These are phyloP conservation scores for Phlebopus sp. DNA, from an alignment of 1,284 basidiomycete genomes.

Conservation along the genomic window DNA sequence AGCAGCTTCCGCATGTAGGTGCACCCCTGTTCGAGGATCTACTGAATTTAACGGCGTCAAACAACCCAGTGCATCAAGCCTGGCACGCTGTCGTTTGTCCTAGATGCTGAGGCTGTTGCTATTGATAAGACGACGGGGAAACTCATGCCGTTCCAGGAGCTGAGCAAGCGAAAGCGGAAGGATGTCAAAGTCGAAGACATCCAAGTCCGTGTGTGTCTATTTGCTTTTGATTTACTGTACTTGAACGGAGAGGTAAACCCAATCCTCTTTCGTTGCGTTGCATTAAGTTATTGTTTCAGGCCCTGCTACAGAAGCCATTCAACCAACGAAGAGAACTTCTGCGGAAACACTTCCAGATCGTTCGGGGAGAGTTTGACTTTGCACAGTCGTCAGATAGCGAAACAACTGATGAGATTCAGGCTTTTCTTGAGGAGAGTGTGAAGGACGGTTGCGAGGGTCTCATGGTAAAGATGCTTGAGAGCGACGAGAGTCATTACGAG, in stretches of 20 bases:
- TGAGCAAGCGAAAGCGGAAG: slow-evolving; percentile 93
- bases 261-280: neutral
- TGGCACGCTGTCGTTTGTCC: slow-evolving; percentile 81
- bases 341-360: slow-evolving; percentile 75
- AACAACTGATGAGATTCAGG: slow-evolving; percentile 91
- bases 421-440: slow-evolving; percentile 94
- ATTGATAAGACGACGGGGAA: slow-evolving; percentile 84
- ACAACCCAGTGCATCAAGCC: slow-evolving; percentile 77
- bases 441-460: slow-evolving; percentile 98
- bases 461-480: slow-evolving; percentile 99
- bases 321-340: slow-evolving; percentile 78
- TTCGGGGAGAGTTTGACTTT: slow-evolving; percentile 90
- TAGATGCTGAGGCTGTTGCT: slow-evolving; percentile 96
- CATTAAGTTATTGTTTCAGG: slow-evolving; percentile 37
- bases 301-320: slow-evolving; percentile 64
- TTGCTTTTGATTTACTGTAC: slow-evolving; percentile 93
- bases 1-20: slow-evolving; percentile 83
- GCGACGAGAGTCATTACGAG: slow-evolving; percentile 90
- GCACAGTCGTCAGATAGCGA: slow-evolving; percentile 89
- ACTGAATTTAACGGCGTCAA: slow-evolving; percentile 2
- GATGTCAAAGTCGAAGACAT: slow-evolving; percentile 97
- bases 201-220: slow-evolving; percentile 92
- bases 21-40: neutral
- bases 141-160: slow-evolving; percentile 96
- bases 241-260: slow-evolving; percentile 86